Evolutionary conservation across 2,329 filamentous ascomycete species (phyloP), one percentile per base, ranked within the genome.

Genomic region (Dothiorella sarmentorum): DNA sequence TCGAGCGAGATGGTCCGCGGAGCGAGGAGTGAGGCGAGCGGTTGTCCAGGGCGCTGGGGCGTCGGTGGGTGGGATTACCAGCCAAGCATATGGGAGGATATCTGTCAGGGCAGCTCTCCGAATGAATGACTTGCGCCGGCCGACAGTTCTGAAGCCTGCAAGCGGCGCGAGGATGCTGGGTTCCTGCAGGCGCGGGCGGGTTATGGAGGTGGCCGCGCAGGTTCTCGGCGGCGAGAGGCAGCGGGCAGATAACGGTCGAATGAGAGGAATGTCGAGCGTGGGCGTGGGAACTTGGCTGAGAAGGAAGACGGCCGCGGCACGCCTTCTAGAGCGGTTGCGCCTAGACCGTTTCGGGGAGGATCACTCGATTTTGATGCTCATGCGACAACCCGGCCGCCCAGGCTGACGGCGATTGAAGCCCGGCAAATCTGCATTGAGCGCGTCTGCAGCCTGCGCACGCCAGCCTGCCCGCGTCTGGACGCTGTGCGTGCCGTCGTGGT

Each of bases 51-150:
- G 56, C 44, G 56, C 33, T 52, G 56, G 11, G 40, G 45, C 45
- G 57, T 53, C 29, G 47, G 37, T 29, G 56, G 29, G 49, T 17
- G 47, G 29, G 38, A 42, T 53, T 38, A 59, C 47, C 47, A 47
- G 49, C 47, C 57, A 47, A 59, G 57, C 47, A 59, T 59, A 35
- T 44, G 47, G 56, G 47, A 56, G 44, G 44, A 58, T 40, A 53
- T 53, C 49, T 53, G 49, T 53, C 49, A 53, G 49, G 49, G 49
- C 49, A 53, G 49, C 49, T 53, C 40, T 53, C 49, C 49, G 20
- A 53, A 53, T 40, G 49, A 53, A 53, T 29, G 49, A 53, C 49
- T 53, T 53, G 49, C 49, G 49, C 49, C 45, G 45, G 45, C 20
- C 31, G 45, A 35, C 49, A 38, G 35, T 4, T n/a, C 29, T 27